These are phyloP conservation scores for Vitis hybrid DNA, from an alignment of 177 flowering plant species.

Conservation along the genomic window DNA sequence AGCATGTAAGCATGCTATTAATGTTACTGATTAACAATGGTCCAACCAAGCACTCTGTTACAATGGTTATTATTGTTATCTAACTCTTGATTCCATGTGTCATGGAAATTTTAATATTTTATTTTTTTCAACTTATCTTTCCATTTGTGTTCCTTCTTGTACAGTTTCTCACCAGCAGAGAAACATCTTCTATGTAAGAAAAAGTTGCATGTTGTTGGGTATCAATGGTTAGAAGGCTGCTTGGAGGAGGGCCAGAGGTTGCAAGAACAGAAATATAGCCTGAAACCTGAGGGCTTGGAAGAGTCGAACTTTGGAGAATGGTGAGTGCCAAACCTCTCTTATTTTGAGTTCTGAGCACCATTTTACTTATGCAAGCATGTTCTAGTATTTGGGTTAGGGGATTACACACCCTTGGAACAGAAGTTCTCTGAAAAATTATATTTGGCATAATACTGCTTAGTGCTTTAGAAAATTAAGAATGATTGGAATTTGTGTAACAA, in stretches of 20 bases:
- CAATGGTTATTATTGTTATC: no score
- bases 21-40: no score
- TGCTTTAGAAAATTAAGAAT: background rate
- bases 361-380: background rate
- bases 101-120: background rate
- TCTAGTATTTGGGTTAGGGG: background rate
- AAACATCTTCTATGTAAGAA: constrained; percentile 34
- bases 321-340: constrained; percentile 25
- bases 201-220: constrained; percentile 61
- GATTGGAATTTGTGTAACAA: no score
- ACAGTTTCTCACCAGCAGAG: constrained; percentile 59
- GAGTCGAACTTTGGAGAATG: constrained; percentile 26
- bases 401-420: background rate
- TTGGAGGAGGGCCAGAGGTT: constrained; percentile 45
- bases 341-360: background rate
- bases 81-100: background rate
- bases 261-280: constrained; percentile 54
- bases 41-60: no score
- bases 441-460: background rate
- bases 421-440: background rate
- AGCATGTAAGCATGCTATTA: no score
- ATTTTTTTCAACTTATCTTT: background rate
- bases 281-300: constrained; percentile 45
- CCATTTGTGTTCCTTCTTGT: constrained; percentile 1
- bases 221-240: constrained; percentile 84